Evolutionary conservation across 2,329 filamentous ascomycete species (phyloP).

Genomic region (Tolypocladium ovalisporum): DNA sequence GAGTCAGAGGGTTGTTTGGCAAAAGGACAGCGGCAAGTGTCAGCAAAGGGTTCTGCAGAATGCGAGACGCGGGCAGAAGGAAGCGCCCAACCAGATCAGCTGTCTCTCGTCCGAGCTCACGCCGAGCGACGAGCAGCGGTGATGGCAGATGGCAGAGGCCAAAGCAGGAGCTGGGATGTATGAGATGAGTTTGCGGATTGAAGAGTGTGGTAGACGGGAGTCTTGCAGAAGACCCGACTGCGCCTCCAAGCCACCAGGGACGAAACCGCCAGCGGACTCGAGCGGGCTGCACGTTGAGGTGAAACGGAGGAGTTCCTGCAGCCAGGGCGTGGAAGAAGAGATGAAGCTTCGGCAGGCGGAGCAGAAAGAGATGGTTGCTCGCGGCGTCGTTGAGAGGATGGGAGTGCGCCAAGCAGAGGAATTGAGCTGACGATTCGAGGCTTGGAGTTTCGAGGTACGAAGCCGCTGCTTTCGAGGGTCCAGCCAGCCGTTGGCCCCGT

Average conservation of each 20-base stretch:
- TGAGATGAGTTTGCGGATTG: not conserved
- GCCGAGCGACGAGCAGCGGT: slow-evolving; percentile 11
- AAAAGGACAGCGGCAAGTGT: slow-evolving; percentile 15
- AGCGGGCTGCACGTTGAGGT: not conserved
- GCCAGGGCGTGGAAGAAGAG: not conserved
- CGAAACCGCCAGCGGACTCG: not conserved
- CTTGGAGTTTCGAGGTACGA: not conserved
- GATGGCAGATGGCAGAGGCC: not conserved
- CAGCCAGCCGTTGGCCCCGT: not conserved
- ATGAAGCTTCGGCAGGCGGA: not conserved
- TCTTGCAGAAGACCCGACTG: not conserved
- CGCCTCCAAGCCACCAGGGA: not conserved
- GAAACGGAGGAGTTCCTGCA: not conserved
- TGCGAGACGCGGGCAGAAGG: slow-evolving; percentile 18
- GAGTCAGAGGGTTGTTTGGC: not conserved
- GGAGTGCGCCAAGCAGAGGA: not conserved
- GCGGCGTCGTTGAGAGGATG: not conserved
- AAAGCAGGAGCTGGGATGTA: not conserved
- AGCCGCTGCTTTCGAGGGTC: too few relatives aligned
- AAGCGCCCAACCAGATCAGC: slow-evolving; percentile 32
- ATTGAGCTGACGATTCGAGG: not conserved
- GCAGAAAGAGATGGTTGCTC: not conserved
- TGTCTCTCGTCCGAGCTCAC: slow-evolving; percentile 24
- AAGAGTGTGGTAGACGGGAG: not conserved
- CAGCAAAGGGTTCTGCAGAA: slow-evolving; percentile 21